Evolutionary conservation across 768 basidiomycete genomes (phyloP), one percentile per base, ranked within the genome.

Genomic region (Suillus occidentalis): DNA sequence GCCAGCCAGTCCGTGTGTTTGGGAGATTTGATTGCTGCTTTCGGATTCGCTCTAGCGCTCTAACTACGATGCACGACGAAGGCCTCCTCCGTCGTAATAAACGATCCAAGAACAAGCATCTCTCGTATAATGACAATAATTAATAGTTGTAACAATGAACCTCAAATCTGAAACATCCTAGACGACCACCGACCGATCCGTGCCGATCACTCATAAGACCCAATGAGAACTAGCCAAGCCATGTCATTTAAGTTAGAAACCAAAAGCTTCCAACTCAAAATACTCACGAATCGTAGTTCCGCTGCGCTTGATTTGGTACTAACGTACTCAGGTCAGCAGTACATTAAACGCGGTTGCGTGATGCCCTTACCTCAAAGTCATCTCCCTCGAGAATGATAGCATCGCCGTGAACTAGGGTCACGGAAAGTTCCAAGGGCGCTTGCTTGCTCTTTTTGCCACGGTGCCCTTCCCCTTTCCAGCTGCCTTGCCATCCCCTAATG

Each of bases 381-480:
- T 78, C 80, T 12, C 81, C 80, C 3, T 9, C 67, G 7, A 81
- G 70, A 45, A 81, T 55, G 2, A 77, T 67, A 59, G 75, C 70
- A 69, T 82, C 80, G 0, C 81, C 80, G 63, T 82, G 80, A 9
- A 79, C 74, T 45, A 81, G 69, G 22, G 76, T 79, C 61, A 80
- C 43, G 20, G 74, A 70, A 25, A 76, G 70, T 53, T 68, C 61
- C 16, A 70, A 70, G 9, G 59, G 49, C 14, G 65, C 49, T 18
- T 64, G 25, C 66, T 71, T 69, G 57, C 2, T 66, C 66, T 67
- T 74, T 59, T 67, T 65, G 25, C 16, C 63, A 37, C 68, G n/a
- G 14, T 31, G 59, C 47, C 57, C 28, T 74, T 75, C 28, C 61
- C 67, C 61, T 67, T 72, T 53, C 42, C 8, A 49, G 22, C 52